Evolutionary conservation across 352 stramenopile species (phyloP).

Genomic region (Pythium coloratum): DNA sequence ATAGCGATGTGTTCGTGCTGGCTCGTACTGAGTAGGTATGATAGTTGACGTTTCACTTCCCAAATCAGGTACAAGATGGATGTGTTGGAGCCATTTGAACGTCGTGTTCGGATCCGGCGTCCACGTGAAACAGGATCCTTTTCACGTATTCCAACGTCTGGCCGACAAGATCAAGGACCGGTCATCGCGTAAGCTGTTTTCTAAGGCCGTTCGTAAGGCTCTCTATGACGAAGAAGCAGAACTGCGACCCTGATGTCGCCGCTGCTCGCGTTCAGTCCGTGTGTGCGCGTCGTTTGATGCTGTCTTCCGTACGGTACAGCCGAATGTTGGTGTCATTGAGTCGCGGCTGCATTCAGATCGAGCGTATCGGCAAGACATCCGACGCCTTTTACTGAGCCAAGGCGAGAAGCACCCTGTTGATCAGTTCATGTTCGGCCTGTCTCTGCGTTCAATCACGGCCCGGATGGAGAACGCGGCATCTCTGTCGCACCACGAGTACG

Average conservation of each 20-base stretch:
- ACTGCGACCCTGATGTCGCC: neutral
- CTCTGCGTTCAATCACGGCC: neutral
- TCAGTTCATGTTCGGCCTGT: neutral
- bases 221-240: neutral
- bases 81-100: too few relatives aligned
- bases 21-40: too few relatives aligned
- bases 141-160: neutral
- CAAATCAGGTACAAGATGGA: too few relatives aligned
- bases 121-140: neutral
- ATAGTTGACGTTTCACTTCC: too few relatives aligned
- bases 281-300: neutral
- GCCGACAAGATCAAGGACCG: constrained; percentile 2
- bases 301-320: neutral
- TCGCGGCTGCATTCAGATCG: neutral
- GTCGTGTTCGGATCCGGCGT: neutral
- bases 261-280: neutral
- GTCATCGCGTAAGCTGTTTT: neutral
- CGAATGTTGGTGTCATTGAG: neutral
- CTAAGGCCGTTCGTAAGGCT: neutral
- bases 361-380: neutral
- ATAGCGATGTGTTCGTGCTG: too few relatives aligned
- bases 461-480: neutral
- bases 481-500: constrained; percentile 1
- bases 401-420: neutral
- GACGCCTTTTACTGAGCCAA: neutral